Percentiles rank a stretch among this genome's conserved stretches.
phyloP scores from a whole-genome alignment of 2,329 filamentous ascomycete genomes.

The Beauveria medogensis region DNA sequence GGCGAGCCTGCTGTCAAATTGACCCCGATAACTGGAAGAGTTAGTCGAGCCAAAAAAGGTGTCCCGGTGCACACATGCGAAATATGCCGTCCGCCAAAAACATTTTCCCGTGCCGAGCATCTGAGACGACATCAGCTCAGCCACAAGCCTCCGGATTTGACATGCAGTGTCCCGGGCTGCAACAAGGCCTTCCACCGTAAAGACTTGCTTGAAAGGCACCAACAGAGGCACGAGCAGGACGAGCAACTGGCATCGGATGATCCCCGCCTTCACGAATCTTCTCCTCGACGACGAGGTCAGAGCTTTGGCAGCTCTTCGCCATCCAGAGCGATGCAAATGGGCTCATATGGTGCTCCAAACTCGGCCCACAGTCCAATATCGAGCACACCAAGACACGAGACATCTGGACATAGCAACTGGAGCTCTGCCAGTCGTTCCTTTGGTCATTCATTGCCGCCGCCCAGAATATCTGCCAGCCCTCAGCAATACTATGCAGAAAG shows the following conservation, averaged over 20 bases:
- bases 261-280: background rate
- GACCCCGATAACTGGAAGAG: constrained; percentile 48
- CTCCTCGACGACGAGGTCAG: constrained; percentile 2
- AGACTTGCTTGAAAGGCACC: constrained; percentile 52
- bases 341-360: background rate
- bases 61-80: constrained; percentile 50
- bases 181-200: constrained; percentile 49
- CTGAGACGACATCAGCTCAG: constrained; percentile 55
- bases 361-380: constrained; percentile 6
- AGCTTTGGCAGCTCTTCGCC: constrained; percentile 13
- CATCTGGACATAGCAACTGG: background rate
- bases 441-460: constrained; percentile 7
- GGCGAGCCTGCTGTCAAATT: constrained; percentile 38
- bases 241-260: constrained; percentile 21
- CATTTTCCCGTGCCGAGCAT: constrained; percentile 55
- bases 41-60: constrained; percentile 52
- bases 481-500: constrained; percentile 6
- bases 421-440: constrained; percentile 3
- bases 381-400: constrained; percentile 10
- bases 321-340: constrained; percentile 16
- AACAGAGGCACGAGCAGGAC: constrained; percentile 32
- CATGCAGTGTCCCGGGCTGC: constrained; percentile 45
- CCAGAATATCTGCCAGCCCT: constrained; percentile 4
- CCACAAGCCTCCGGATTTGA: constrained; percentile 45
- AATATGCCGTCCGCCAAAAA: constrained; percentile 44